phyloP scores from a whole-genome alignment of 331 rosid genomes.

The Dryas integrifolia region DNA sequence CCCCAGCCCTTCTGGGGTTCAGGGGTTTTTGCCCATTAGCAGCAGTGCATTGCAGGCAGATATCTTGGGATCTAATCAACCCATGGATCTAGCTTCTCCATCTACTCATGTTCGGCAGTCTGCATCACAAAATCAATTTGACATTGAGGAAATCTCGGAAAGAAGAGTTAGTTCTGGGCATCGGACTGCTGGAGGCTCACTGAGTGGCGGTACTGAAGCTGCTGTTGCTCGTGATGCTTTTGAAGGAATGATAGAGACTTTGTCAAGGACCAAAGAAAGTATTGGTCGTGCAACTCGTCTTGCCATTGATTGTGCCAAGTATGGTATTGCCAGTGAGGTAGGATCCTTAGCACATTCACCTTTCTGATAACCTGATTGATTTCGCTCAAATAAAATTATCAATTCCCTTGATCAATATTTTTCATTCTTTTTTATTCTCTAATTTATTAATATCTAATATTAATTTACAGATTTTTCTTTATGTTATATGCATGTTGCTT shows the following conservation, averaged over 20 bases:
- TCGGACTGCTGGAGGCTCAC: conserved; percentile 63
- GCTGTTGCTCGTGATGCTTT: conserved; percentile 99
- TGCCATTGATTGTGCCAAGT: conserved; percentile 98
- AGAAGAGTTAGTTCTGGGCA: conserved; percentile 70
- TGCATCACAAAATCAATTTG: conserved; percentile 52
- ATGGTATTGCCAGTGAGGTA: conserved; percentile 98
- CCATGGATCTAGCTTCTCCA: conserved; percentile 54
- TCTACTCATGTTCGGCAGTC: conserved; percentile 48
- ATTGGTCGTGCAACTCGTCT: conserved; percentile 98
- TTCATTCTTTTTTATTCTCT: neutral
- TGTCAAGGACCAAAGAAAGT: conserved; percentile 98
- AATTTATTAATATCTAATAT: neutral
- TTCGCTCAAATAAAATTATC: neutral
- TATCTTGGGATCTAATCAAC: conserved; percentile 54
- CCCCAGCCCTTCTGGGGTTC: conserved; percentile 71
- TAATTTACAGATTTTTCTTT: neutral
- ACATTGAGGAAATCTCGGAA: conserved; percentile 71
- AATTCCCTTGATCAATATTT: neutral
- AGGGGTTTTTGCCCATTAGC: conserved; percentile 46
- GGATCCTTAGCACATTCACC: conserved; percentile 19
- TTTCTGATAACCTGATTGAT: conserved; percentile 9
- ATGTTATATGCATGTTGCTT: neutral
- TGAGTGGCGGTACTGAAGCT: conserved; percentile 99
- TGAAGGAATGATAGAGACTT: conserved; percentile 99
- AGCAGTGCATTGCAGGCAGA: conserved; percentile 47